phyloP scores from a whole-genome alignment of 768 basidiomycete species.

The Lactarius tabidus region DNA sequence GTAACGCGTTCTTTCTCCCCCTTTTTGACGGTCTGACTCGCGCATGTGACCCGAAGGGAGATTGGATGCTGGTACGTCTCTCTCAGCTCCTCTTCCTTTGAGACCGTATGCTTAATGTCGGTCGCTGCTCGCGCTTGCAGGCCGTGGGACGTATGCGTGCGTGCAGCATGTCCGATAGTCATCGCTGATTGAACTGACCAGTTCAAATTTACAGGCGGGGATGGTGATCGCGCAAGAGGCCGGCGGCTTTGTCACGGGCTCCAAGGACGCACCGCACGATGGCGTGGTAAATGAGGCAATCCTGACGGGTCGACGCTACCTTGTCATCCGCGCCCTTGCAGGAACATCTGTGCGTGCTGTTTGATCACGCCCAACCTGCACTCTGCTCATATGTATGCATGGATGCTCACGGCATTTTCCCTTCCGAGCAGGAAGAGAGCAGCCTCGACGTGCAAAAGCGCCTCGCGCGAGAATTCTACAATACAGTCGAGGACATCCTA shows the following conservation, averaged over 20 bases:
- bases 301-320: constrained; percentile 73
- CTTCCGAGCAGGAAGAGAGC: constrained; percentile 46
- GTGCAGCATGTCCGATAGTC: constrained; percentile 26
- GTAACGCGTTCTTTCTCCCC: constrained; percentile 26
- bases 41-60: constrained; percentile 47
- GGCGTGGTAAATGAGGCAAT: constrained; percentile 63
- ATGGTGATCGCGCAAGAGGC: constrained; percentile 90
- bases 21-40: not conserved
- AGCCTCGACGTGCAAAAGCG: constrained; percentile 69
- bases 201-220: constrained; percentile 51
- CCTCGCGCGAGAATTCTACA: constrained; percentile 82
- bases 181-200: not conserved
- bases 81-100: not conserved
- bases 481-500: constrained; percentile 63
- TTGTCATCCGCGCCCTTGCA: constrained; percentile 68
- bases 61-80: constrained; percentile 64
- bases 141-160: constrained; percentile 84
- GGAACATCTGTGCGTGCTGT: constrained; percentile 45
- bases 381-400: not conserved
- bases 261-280: constrained; percentile 41
- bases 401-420: not conserved
- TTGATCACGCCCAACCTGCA: not conserved
- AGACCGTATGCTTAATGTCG: not conserved
- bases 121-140: constrained; percentile 27
- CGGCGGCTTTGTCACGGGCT: constrained; percentile 75